Evolutionary conservation across 1,284 basidiomycete species (phyloP), one percentile per base, ranked within the genome.

Genomic region (Heliocybe sulcata): DNA sequence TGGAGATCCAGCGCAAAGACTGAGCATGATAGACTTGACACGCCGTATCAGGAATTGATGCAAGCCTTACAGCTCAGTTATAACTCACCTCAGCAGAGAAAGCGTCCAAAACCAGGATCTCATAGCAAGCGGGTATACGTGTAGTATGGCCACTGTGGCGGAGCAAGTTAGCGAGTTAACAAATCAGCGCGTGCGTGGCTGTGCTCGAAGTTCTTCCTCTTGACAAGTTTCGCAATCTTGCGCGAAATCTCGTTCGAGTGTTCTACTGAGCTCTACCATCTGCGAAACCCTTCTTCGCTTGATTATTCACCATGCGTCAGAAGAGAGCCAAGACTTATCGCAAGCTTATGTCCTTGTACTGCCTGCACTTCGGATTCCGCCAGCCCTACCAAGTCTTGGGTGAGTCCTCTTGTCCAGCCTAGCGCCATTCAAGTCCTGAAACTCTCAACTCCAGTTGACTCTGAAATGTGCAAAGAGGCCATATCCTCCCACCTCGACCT

Each of bases 291-390:
- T 11, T 10, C 8, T 25, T 9, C 45, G 20, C 23, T 20, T 9
- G 9, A 20, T 20, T 10, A 8, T 10, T 10, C 45, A 47, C 9
- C 47, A 98, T 98, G 94, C 79, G 93, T 57, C 92, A 95, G 73
- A 95, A 92, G 72, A 79, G 94, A 66, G 90, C 93, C 48, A 98
- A 98, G 72, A 81, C 85, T 1, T 96, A 96, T 71, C 84, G 87
- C 64, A 92, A 93, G 66, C 86, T 94, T 51, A 97, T 98, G 93
- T 79, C 83, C 35, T 73, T 94, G 51, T 97, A 97, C 68, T 81
- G 77, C 54, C 79, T 87, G 67, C 80, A 85, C 2, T 97, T 97
- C 69, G 90, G 88, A 8, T 98, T 96, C 70, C 76, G 93, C 56
- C 83, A 92, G 64, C 94, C 94, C 0, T 97, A 93, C 68, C 94